Percentiles rank a stretch among this genome's conserved stretches.
Evolutionary conservation across 116 monocot genomes (phyloP).

Genomic region (Papilionanthe hybrid): DNA sequence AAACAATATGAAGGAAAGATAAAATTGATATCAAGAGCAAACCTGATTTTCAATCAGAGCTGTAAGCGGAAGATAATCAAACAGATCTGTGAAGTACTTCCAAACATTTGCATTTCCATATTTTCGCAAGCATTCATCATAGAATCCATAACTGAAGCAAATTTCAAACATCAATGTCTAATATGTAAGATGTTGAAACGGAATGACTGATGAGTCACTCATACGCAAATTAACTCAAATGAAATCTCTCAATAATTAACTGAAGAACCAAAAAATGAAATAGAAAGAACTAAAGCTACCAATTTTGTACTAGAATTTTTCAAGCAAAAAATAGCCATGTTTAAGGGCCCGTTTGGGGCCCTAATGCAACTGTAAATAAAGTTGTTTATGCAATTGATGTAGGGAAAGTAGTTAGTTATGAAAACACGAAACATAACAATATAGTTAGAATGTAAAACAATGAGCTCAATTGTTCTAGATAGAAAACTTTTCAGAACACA

Average conservation of each 20-base stretch:
- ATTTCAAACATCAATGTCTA: slow-evolving; percentile 4
- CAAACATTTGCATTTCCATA: slow-evolving; percentile 88
- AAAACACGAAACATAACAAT: too few relatives aligned
- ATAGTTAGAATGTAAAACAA: too few relatives aligned
- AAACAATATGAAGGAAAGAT: neutral
- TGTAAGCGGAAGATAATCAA: slow-evolving; percentile 73
- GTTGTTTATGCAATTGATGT: too few relatives aligned
- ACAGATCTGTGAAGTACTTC: slow-evolving; percentile 70
- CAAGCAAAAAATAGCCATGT: too few relatives aligned
- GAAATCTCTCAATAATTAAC: neutral
- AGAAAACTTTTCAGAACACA: too few relatives aligned
- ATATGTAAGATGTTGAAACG: neutral
- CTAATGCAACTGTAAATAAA: too few relatives aligned
- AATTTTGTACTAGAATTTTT: too few relatives aligned
- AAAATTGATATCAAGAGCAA: slow-evolving; percentile 9
- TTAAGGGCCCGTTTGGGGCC: too few relatives aligned
- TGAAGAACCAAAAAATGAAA: neutral
- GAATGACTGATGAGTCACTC: neutral
- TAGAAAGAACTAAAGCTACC: neutral
- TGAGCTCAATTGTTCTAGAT: too few relatives aligned
- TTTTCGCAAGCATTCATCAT: slow-evolving; percentile 83
- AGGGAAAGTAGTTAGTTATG: too few relatives aligned
- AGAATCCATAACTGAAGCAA: slow-evolving; percentile 65
- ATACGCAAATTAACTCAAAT: neutral
- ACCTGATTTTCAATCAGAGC: slow-evolving; percentile 73